Percentiles rank a stretch among this genome's conserved stretches.
These are phyloP conservation scores for Vitis hybrid DNA, from an alignment of 177 flowering plant species.

Conservation along the genomic window DNA sequence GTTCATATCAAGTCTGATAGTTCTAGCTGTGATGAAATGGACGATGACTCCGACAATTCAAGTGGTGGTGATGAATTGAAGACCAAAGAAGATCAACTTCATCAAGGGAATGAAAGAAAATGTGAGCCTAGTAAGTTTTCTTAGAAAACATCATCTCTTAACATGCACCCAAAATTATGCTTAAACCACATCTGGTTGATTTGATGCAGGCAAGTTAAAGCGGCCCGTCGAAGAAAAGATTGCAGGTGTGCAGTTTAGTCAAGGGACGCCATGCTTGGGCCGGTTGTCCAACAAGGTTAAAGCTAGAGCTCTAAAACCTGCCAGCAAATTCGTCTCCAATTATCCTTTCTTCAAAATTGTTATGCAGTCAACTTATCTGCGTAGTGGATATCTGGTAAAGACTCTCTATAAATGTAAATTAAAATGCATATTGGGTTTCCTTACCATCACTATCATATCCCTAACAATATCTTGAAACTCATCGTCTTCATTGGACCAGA, in stretches of 20 bases:
- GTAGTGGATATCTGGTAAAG: background rate
- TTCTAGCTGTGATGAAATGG: background rate
- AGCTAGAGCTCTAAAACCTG: background rate
- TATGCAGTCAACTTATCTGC: background rate
- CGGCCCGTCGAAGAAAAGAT: background rate
- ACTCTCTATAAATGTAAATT: too few relatives aligned
- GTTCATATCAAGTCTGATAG: background rate
- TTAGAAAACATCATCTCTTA: background rate
- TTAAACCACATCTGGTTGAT: background rate
- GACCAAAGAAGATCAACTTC: background rate
- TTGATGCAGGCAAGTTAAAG: background rate
- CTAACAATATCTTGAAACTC: background rate
- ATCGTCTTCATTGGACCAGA: background rate
- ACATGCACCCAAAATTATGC: background rate
- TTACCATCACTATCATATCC: too few relatives aligned
- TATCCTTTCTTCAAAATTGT: background rate
- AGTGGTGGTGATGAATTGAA: background rate
- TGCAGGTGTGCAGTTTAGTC: too few relatives aligned
- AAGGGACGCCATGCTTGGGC: background rate
- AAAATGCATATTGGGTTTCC: too few relatives aligned
- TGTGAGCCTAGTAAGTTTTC: background rate
- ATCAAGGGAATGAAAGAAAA: background rate
- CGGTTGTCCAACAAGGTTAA: background rate
- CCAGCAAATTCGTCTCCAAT: background rate
- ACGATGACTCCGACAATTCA: background rate